Base-by-base conservation (phyloP, 495 filamentous ascomycete genomes). In the Penicillium paradoxum region DNA sequence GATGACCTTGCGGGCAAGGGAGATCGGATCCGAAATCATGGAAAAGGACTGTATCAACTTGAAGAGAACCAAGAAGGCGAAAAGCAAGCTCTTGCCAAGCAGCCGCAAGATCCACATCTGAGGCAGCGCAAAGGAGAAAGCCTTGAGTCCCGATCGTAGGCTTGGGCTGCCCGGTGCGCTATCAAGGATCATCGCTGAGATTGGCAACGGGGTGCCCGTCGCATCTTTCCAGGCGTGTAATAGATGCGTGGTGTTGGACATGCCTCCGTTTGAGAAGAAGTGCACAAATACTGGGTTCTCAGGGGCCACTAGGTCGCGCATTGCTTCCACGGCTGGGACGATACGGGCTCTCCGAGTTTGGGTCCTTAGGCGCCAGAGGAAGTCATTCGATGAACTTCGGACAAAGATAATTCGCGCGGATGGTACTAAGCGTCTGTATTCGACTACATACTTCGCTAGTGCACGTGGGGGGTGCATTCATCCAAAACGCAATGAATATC, bases 231-330 rank as follows among this genome's bases (percentile, higher is more conserved):
- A 77, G 14, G 65, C 55, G 21, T 60, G 55, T 6, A 77, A 59
- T 29, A 75, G 38, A 38, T 73, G 53, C 6, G 60, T 58, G 0
- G 61, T 62, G 7, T 61, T 57, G 18, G 64, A 67, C 27, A 72
- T 36, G 11, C 73, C 73, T 19, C 73, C 73, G 41, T 77, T 77
- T 11, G 72, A 75, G 63, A 77, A 77, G 18, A 73, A 54, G 54
- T 77, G 73, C 34, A 75, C 52, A 36, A 65, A 69, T 11, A 71
- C 66, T 18, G 67, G 64, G 18, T 53, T 60, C 3, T 62, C 59
- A 27, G 62, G 55, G 34, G 41, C 39, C 25, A 51, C 50, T 27
- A 45, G 49, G 7, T 65, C 46, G 33, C 46, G 66, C 9, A 78
- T 60, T 17, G 66, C 64, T 24, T 65, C 59, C 18, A 77, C 61